Conservation (phyloP, 352 stramenopile genomes). For the Phytophthora capsici region DNA sequence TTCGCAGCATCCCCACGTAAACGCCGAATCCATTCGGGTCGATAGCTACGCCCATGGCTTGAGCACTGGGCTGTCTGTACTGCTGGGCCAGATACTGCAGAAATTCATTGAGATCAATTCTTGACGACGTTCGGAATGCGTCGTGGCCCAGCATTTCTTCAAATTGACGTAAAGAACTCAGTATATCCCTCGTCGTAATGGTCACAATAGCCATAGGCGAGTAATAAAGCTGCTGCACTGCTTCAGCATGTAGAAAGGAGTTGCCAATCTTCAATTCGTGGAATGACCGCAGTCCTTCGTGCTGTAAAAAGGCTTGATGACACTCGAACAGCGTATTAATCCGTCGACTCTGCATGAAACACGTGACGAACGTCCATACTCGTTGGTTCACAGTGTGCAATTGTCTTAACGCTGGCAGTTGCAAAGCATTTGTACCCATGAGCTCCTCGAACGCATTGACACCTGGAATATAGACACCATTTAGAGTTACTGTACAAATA, state of each 20-base stretch:
- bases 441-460: constrained; percentile 64
- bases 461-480: constrained; percentile 31
- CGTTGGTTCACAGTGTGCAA: constrained; percentile 74
- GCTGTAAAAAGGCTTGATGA: constrained; percentile 63
- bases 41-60: constrained; percentile 72
- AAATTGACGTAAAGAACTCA: constrained; percentile 71
- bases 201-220: constrained; percentile 48
- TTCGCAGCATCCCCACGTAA: constrained; percentile 81
- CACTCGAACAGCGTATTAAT: constrained; percentile 83
- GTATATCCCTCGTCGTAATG: constrained; percentile 75
- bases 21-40: constrained; percentile 71
- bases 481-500: neutral
- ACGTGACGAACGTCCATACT: constrained; percentile 84
- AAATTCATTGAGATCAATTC: constrained; percentile 76
- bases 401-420: constrained; percentile 58
- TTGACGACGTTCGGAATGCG: constrained; percentile 60
- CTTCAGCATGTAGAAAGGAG: constrained; percentile 79
- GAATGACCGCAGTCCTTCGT: constrained; percentile 73
- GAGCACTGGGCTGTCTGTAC: constrained; percentile 61
- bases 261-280: constrained; percentile 78
- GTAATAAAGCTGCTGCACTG: constrained; percentile 78
- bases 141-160: constrained; percentile 69
- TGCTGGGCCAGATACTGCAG: constrained; percentile 75
- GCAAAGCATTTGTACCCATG: constrained; percentile 45
- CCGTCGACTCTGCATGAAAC: constrained; percentile 73